Conservation (phyloP, 1,139 yeast genomes). For the Yamadazyma atlantica region DNA sequence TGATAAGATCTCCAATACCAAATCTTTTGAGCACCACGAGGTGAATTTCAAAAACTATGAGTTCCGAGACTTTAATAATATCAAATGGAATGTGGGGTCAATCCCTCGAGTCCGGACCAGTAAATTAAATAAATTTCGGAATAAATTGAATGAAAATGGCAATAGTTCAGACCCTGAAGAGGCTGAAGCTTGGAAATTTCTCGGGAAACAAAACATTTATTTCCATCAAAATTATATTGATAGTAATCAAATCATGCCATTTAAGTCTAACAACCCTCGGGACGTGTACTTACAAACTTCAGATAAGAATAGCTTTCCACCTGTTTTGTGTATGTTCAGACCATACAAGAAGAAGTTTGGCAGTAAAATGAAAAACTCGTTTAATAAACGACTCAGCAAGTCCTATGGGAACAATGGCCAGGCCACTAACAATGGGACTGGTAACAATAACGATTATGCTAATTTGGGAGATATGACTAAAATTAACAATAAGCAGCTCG, state of each 20-base stretch:
- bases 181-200: slow-evolving; percentile 22
- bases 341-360: slow-evolving; percentile 50
- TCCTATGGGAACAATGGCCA: background rate
- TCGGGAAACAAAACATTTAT: slow-evolving; percentile 29
- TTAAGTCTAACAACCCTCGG: slow-evolving; percentile 21
- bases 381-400: slow-evolving; percentile 17
- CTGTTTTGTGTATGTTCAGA: slow-evolving; percentile 50
- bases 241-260: slow-evolving; percentile 10
- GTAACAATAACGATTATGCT: slow-evolving; percentile 3
- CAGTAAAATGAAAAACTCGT: slow-evolving; percentile 35
- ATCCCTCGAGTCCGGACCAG: slow-evolving; percentile 37
- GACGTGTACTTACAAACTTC: slow-evolving; percentile 31
- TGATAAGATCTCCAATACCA: slow-evolving; percentile 14
- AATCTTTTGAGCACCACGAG: slow-evolving; percentile 11
- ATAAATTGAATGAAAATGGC: slow-evolving; percentile 14
- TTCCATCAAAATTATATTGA: slow-evolving; percentile 31
- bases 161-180: slow-evolving; percentile 8
- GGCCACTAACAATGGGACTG: background rate
- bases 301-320: slow-evolving; percentile 27
- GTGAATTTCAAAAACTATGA: slow-evolving; percentile 29
- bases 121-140: slow-evolving; percentile 19
- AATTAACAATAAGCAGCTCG: slow-evolving; percentile 14
- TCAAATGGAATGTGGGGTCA: slow-evolving; percentile 46
- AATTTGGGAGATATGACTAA: slow-evolving; percentile 6
- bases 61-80: slow-evolving; percentile 26